phyloP scores from a whole-genome alignment of 257 asterid species.

The Echium plantagineum region DNA sequence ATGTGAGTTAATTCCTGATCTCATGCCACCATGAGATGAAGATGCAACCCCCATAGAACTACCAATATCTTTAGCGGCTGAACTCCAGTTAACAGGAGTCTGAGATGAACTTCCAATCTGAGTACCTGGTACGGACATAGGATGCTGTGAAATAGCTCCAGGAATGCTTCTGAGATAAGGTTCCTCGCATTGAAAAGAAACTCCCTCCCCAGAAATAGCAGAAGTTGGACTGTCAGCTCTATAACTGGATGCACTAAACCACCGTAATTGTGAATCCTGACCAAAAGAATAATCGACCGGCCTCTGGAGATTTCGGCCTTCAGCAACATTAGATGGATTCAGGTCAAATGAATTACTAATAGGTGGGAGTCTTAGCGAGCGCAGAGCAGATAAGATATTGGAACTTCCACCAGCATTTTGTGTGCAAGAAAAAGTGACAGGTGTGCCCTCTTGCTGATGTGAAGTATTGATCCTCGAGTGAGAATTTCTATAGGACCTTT shows the following conservation, averaged over 20 bases:
- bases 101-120: conserved; percentile 32
- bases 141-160: conserved; percentile 65
- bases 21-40: conserved; percentile 31
- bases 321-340: conserved; percentile 28
- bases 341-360: conserved; percentile 24
- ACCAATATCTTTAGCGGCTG: conserved; percentile 28
- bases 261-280: conserved; percentile 36
- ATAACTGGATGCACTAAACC: conserved; percentile 48
- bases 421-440: conserved; percentile 17
- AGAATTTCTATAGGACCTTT: conserved; percentile 44
- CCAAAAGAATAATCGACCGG: conserved; percentile 4
- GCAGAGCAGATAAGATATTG: conserved; percentile 29
- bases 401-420: conserved; percentile 25
- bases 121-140: conserved; percentile 44
- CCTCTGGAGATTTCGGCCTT: conserved; percentile 21
- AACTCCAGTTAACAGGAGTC: conserved; percentile 40
- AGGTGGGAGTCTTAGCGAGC: conserved; percentile 32
- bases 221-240: conserved; percentile 28
- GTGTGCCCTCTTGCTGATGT: conserved; percentile 36
- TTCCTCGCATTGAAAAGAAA: conserved; percentile 22
- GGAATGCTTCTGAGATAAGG: conserved; percentile 34
- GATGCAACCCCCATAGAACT: conserved; percentile 29
- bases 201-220: conserved; percentile 18
- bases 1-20: conserved; percentile 31
- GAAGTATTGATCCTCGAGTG: conserved; percentile 55